Percentiles rank a stretch among this genome's conserved stretches.
These are phyloP conservation scores for Auricularia heimuer DNA, from an alignment of 768 basidiomycete genomes.

Conservation along the genomic window DNA sequence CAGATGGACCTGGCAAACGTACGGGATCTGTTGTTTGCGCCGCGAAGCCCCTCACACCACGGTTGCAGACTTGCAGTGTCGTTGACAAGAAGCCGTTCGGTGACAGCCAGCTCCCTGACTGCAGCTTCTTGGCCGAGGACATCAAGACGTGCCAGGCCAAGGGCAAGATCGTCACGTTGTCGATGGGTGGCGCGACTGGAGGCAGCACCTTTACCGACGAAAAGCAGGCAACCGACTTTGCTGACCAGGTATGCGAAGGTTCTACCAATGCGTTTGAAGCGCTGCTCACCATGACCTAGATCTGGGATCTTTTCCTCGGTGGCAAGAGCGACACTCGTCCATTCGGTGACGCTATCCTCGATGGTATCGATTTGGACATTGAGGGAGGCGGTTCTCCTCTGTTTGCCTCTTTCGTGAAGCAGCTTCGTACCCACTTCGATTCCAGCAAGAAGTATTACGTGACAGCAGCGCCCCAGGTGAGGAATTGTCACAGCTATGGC, in stretches of 20 bases:
- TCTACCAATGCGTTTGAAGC: slow-evolving; percentile 8
- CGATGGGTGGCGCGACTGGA: slow-evolving; percentile 10
- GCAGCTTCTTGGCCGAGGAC: slow-evolving; percentile 46
- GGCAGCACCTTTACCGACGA: slow-evolving; percentile 8
- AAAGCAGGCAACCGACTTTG: slow-evolving; percentile 11
- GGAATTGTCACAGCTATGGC: background rate
- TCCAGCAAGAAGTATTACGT: slow-evolving; percentile 13
- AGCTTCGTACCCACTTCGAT: slow-evolving; percentile 9
- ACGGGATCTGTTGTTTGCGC: slow-evolving; percentile 12
- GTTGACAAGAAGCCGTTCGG: slow-evolving; percentile 46
- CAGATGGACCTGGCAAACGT: slow-evolving; percentile 60
- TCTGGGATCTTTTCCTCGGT: slow-evolving; percentile 12
- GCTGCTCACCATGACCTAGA: slow-evolving; percentile 9
- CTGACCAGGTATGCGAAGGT: slow-evolving; percentile 11
- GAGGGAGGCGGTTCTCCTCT: slow-evolving; percentile 7
- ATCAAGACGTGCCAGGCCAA: slow-evolving; percentile 57
- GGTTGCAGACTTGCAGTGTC: slow-evolving; percentile 46
- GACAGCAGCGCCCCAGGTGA: slow-evolving; percentile 10
- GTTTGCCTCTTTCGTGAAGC: slow-evolving; percentile 10
- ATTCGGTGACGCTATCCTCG: slow-evolving; percentile 8
- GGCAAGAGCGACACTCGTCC: slow-evolving; percentile 10
- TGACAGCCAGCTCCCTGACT: slow-evolving; percentile 54
- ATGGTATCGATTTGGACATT: slow-evolving; percentile 13
- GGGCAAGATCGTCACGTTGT: slow-evolving; percentile 40
- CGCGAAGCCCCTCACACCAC: background rate